Conservation (phyloP, 2,329 filamentous ascomycete genomes). For the Fragosphaeria purpurea region DNA sequence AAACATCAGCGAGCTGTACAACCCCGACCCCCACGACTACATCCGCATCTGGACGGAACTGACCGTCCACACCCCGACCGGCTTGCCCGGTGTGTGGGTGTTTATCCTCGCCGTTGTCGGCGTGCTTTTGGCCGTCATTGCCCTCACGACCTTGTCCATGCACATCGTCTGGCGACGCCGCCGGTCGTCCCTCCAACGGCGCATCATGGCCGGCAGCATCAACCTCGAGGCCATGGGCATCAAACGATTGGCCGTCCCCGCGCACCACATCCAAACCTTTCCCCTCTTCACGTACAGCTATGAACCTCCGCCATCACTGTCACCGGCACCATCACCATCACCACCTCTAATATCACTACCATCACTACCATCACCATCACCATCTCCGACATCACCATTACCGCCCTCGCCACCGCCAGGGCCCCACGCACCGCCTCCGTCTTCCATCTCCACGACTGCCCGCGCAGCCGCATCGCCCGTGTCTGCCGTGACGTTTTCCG, state of each 20-base stretch:
- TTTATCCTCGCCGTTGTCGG: slow-evolving; percentile 64
- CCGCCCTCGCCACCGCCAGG: no score
- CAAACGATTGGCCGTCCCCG: slow-evolving; percentile 68
- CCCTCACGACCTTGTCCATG: slow-evolving; percentile 59
- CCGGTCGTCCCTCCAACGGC: slow-evolving; percentile 54
- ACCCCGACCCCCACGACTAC: slow-evolving; percentile 46
- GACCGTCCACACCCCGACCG: slow-evolving; percentile 32
- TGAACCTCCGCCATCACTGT: slow-evolving; percentile 32
- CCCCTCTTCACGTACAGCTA: slow-evolving; percentile 69
- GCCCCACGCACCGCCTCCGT: no score
- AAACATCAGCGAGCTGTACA: slow-evolving; percentile 45
- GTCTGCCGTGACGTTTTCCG: no score
- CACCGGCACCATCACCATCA: slow-evolving; percentile 1
- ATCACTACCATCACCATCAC: not conserved
- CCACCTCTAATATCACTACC: not conserved
- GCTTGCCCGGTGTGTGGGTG: slow-evolving; percentile 69
- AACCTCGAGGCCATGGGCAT: slow-evolving; percentile 81
- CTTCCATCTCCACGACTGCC: no score
- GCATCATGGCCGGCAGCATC: slow-evolving; percentile 68
- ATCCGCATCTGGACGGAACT: slow-evolving; percentile 51
- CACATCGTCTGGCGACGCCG: slow-evolving; percentile 66
- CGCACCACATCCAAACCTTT: slow-evolving; percentile 59
- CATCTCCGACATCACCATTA: no score
- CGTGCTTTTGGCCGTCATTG: slow-evolving; percentile 58
- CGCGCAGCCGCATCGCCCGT: no score